Conservation (phyloP, 805 yeast genomes). For the Myxozyma udenii region DNA sequence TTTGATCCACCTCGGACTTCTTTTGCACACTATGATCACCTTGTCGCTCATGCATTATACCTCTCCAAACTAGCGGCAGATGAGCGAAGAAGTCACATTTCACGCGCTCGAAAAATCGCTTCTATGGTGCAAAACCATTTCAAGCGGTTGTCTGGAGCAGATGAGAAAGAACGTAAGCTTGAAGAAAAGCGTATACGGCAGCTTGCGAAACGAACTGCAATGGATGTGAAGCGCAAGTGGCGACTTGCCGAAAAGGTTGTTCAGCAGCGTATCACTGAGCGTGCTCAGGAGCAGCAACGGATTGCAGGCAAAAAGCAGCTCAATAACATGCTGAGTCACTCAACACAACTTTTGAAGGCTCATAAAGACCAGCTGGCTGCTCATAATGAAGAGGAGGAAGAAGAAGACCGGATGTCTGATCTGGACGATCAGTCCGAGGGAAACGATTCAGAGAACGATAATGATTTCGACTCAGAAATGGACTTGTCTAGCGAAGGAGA, state of each 20-base stretch:
- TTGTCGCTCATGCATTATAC: conserved; percentile 70
- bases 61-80: conserved; percentile 70
- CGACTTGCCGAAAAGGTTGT: conserved; percentile 73
- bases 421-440: neutral
- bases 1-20: conserved; percentile 46
- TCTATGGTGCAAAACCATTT: conserved; percentile 83
- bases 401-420: neutral
- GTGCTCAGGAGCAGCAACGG: conserved; percentile 65
- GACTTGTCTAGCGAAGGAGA: conserved; percentile 30
- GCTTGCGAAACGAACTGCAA: conserved; percentile 76
- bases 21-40: conserved; percentile 63
- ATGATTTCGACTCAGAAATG: conserved; percentile 27
- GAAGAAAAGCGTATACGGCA: conserved; percentile 65
- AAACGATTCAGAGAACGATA: conserved; percentile 3
- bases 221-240: conserved; percentile 90
- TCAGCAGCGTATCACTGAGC: conserved; percentile 66
- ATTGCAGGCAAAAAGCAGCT: conserved; percentile 82
- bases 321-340: conserved; percentile 82
- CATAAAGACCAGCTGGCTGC: conserved; percentile 49
- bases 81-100: conserved; percentile 58
- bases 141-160: conserved; percentile 81
- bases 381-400: neutral
- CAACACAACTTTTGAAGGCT: conserved; percentile 85
- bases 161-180: conserved; percentile 73
- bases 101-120: conserved; percentile 69